These are phyloP conservation scores for Phytophthora foliorum DNA, from an alignment of 352 stramenopile species.

Conservation along the genomic window DNA sequence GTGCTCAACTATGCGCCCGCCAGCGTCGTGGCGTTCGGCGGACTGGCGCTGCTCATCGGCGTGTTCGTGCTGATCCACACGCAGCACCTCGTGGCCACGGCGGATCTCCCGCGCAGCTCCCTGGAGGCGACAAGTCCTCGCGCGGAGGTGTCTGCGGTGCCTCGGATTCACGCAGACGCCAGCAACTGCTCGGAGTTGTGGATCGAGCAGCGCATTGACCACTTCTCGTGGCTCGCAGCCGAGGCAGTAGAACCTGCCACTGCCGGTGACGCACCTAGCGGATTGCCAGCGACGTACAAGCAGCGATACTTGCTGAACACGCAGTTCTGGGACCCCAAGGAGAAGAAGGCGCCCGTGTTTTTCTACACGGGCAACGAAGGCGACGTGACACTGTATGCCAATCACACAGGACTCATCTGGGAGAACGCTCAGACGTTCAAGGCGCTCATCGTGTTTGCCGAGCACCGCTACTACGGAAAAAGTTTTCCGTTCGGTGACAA, in stretches of 20 bases:
- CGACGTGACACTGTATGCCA: slow-evolving; percentile 95
- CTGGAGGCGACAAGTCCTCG: slow-evolving; percentile 30
- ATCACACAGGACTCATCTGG: slow-evolving; percentile 96
- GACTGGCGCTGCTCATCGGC: slow-evolving; percentile 57
- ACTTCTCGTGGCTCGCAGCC: slow-evolving; percentile 81
- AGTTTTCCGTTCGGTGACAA: slow-evolving; percentile 83
- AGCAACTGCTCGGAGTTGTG: slow-evolving; percentile 88
- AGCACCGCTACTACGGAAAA: slow-evolving; percentile 97
- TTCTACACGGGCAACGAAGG: slow-evolving; percentile 97
- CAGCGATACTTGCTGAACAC: slow-evolving; percentile 93
- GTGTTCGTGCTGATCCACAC: slow-evolving; percentile 81
- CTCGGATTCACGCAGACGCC: slow-evolving; percentile 48
- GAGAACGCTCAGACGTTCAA: slow-evolving; percentile 91
- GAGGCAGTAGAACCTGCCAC: slow-evolving; percentile 40
- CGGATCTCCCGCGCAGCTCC: slow-evolving; percentile 51
- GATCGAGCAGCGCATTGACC: slow-evolving; percentile 91
- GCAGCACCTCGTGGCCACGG: slow-evolving; percentile 58
- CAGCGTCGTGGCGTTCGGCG: slow-evolving; percentile 62
- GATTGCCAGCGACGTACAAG: slow-evolving; percentile 68
- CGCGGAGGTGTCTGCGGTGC: neutral
- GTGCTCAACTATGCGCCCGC: slow-evolving; percentile 48
- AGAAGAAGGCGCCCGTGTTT: slow-evolving; percentile 87
- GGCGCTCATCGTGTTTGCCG: slow-evolving; percentile 94
- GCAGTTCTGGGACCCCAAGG: slow-evolving; percentile 77
- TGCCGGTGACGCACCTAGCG: slow-evolving; percentile 25